Base-by-base conservation (phyloP, 257 asterid genomes). In the Fraxinus anomala region DNA sequence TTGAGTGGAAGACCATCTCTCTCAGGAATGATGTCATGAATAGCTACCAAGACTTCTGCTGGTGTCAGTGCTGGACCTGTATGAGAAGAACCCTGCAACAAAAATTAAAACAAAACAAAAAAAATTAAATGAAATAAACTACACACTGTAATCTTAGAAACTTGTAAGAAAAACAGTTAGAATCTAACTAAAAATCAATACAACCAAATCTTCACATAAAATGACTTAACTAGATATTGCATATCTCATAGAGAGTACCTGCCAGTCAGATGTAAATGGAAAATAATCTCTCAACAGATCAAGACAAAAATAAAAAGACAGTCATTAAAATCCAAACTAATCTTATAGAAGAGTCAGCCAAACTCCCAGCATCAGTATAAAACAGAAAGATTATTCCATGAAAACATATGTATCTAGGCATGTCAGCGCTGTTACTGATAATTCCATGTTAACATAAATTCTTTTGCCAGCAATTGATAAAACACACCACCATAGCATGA, bases 1-100 rank as follows among this genome's bases (percentile, higher is more conserved):
- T 93, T 96, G 31, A 96, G 91, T 49, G 97, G 97, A 77, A 96
- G 86, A 71, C 88, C 86, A 83, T 92, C 99, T 88, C 83, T 90
- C 78, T 96, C 99, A 9, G 98, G 97, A 85, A 88, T 87, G 80
- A 93, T 91, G 81, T 91, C 99, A 87, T 96, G 99, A 80, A 96
- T 92, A 73, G 98, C 98, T 73, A 93, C 99, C 93, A 96, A 86
- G 44, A 96, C 99, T 87, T 96, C 99, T 21, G 86, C 96, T 54
- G 99, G 99, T 23, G 97, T 93, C 84, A 96, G 84, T 79, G 99
- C 98, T 76, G 99, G 99, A 84, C 98, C 99, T 21, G 96, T 73
- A 78, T 92, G 97, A 77, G 99, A 96, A 42, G 99, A 84, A 77
- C 99, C 99, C 99, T 96, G 85, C 72, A 82, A 79, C 72, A 76